Percentiles rank a stretch among this genome's conserved stretches.
Evolutionary conservation across 306 rosid species (phyloP).

Genomic region (Pterocarpus santalinus): DNA sequence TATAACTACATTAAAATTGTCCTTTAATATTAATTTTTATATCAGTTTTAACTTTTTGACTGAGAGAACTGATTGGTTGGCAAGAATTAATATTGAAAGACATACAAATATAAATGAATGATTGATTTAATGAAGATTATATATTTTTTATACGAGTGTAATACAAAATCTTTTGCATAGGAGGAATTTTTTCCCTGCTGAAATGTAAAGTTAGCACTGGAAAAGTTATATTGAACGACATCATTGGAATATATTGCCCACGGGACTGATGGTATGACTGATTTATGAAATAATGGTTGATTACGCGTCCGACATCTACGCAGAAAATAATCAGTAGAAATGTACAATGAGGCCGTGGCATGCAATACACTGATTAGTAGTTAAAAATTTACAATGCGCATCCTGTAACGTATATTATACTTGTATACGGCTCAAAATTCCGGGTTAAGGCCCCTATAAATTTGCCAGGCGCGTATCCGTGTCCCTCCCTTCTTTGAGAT

Average conservation of each 20-base stretch:
- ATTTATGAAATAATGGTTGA: conserved; percentile 17
- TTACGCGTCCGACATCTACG: conserved; percentile 15
- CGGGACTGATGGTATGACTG: not conserved
- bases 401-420: conserved; percentile 25
- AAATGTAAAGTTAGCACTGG: conserved; percentile 3
- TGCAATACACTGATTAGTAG: not conserved
- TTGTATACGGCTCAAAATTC: conserved; percentile 12
- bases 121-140: too few species aligned
- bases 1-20: too few species aligned
- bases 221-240: not conserved
- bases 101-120: too few species aligned
- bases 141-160: too few species aligned
- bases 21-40: too few species aligned
- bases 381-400: not conserved
- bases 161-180: not conserved
- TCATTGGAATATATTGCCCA: not conserved
- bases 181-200: not conserved
- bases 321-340: conserved; percentile 26
- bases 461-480: conserved; percentile 9
- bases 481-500: not conserved
- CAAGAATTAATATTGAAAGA: too few species aligned
- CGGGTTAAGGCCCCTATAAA: not conserved
- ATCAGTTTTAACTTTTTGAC: too few species aligned
- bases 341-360: conserved; percentile 5
- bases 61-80: too few species aligned